Evolutionary conservation across 2,329 filamentous ascomycete species (phyloP).

Genomic region (Cercospora sp.): DNA sequence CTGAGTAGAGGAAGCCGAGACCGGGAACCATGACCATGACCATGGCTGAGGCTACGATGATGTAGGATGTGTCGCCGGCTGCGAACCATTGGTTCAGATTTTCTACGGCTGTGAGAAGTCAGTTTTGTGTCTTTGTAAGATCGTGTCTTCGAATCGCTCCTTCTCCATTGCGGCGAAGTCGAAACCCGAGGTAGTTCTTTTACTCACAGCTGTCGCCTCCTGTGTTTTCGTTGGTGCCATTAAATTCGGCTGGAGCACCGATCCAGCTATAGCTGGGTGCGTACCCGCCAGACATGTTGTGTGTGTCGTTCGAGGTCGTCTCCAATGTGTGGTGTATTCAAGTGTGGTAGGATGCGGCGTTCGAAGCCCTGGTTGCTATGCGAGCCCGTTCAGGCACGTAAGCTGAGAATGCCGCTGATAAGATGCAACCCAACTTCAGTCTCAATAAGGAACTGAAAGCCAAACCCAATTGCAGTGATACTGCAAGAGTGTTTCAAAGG

Average conservation of each 20-base stretch:
- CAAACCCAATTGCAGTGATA: not conserved
- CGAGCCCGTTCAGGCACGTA: not conserved
- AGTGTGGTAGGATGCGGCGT: not conserved
- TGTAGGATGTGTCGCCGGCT: conserved; percentile 89
- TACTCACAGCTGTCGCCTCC: conserved; percentile 79
- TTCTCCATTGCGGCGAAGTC: conserved; percentile 6
- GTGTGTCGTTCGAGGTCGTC: not conserved
- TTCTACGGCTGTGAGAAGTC: conserved; percentile 66
- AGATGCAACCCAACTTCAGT: not conserved
- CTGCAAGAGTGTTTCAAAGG: not conserved
- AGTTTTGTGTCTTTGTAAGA: not conserved
- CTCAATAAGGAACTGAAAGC: not conserved
- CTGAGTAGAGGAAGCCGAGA: conserved; percentile 95
- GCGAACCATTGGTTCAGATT: conserved; percentile 97
- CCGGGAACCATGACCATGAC: conserved; percentile 96
- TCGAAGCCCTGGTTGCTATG: not conserved
- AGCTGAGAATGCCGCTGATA: not conserved
- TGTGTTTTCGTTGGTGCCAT: conserved; percentile 58
- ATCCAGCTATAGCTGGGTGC: conserved; percentile 45
- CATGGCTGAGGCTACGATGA: conserved; percentile 86
- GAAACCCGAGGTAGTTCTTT: not conserved
- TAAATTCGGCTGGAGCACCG: conserved; percentile 49
- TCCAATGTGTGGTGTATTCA: not conserved
- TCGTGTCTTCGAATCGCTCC: not conserved
- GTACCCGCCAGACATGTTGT: conserved; percentile 42